Conservation (phyloP, 2,329 filamentous ascomycete genomes). For the Ascochyta clinopodiicola region DNA sequence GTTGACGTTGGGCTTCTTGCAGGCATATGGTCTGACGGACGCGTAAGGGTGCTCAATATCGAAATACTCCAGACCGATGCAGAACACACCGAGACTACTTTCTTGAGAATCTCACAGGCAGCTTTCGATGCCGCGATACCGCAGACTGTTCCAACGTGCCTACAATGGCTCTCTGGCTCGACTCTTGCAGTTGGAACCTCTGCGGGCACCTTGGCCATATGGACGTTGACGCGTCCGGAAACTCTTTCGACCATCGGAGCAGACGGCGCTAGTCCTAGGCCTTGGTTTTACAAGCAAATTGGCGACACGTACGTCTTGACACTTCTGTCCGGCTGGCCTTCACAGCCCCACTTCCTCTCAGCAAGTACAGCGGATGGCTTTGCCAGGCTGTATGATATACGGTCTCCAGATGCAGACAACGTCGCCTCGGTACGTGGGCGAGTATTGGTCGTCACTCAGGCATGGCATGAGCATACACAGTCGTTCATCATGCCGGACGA, state of each 20-base stretch:
- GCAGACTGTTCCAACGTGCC: constrained; percentile 61
- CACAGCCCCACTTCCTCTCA: constrained; percentile 59
- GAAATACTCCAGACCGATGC: constrained; percentile 19
- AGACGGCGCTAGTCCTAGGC: constrained; percentile 32
- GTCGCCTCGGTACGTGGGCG: constrained; percentile 57
- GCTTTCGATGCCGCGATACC: constrained; percentile 60
- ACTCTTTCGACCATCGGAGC: constrained; percentile 19
- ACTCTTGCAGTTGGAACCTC: constrained; percentile 63
- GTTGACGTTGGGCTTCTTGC: constrained; percentile 60
- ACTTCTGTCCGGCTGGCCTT: constrained; percentile 60
- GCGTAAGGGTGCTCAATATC: constrained; percentile 62
- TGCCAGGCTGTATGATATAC: constrained; percentile 61
- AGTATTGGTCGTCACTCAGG: constrained; percentile 55
- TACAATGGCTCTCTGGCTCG: constrained; percentile 64
- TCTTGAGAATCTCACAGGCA: constrained; percentile 54
- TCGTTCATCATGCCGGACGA: constrained; percentile 63
- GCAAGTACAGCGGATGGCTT: constrained; percentile 63
- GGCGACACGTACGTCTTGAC: constrained; percentile 57
- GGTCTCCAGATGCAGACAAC: constrained; percentile 54
- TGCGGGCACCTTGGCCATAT: constrained; percentile 63
- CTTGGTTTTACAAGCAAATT: constrained; percentile 53
- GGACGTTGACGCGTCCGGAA: constrained; percentile 53
- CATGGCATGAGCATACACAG: constrained; percentile 64
- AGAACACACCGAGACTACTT: constrained; percentile 22
- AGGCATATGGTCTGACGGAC: constrained; percentile 65